Evolutionary conservation across 352 stramenopile species (phyloP), one percentile per base, ranked within the genome.

Genomic region (Peronospora farinosa): DNA sequence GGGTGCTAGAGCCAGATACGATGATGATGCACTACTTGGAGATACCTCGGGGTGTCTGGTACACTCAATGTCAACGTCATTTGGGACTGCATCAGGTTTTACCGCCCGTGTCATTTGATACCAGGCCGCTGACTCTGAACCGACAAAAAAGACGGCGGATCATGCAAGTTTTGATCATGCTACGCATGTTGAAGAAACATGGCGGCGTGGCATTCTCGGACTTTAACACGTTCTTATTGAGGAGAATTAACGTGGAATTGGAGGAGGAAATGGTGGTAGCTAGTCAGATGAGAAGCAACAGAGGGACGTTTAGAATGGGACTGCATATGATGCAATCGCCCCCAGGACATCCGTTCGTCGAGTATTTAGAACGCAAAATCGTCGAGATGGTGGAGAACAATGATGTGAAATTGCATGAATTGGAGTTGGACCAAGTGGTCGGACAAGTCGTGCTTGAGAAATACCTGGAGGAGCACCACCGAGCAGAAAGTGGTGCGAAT

Each of bases 11-110:
- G 15, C 67, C 67, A 7, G 47, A 47, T 7, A 30, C 65, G 27
- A 72, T 78, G 61, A 47, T 74, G 42, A 41, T 74, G 51, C 68
- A 78, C 51, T 78, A 78, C 50, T 16, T 70, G 15, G 51, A 63
- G 12, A 46, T 39, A 3, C 65, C 68, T 8, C 51, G 65, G 15
- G 68, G 68, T 13, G 51, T 67, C 8, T 78, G 68, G 68, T 78
- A 63, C 54, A 74, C 68, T 15, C 65, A 78, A 37, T 72, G 65
- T 23, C 68, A 78, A 42, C 61, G 68, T 2, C 63, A 74, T 32
- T 41, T 78, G 21, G 71, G 64, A 35, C 55, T 72, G 15, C 68
- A 78, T 19, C 56, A 65, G 11, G 62, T 78, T 37, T 21, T 74
- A n/a, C 48, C 57, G 1, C 67, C 67, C 0, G 52, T 60, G 25